Base-by-base conservation (phyloP, 2,329 filamentous ascomycete genomes). In the Aspergillus arachidicola region DNA sequence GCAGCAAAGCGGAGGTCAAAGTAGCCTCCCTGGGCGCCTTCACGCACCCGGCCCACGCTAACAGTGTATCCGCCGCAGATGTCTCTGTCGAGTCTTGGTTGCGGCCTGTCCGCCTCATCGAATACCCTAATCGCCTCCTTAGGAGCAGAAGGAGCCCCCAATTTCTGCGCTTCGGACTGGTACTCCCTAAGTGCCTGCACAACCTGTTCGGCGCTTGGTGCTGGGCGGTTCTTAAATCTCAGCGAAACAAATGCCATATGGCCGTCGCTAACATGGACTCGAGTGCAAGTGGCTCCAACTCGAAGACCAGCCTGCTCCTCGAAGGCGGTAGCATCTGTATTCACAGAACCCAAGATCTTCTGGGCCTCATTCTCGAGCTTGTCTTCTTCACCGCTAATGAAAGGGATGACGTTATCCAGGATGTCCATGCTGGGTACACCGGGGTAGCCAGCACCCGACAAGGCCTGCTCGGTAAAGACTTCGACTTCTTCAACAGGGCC, bases 1-100 rank as follows among this genome's bases (percentile, higher is more conserved):
- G 93, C 93, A 66, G 95, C 94, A 79, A 98, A 98, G 78, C 96
- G 94, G 76, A 98, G 86, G 75, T 98, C 95, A 73, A 97, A 97
- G 68, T 97, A 90, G 23, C 92, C 92, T 66, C 89, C 91, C 50
- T 77, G 70, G 71, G 92, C 91, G 72, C 97, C 94, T 77, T 94
- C 89, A 54, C 95, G 84, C 32, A 97, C 87, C 30, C 94, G 87
- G 9, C 94, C 94, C 23, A 98, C 94, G 71, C 91, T 95, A 45
- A 97, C 92, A 4, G 94, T 91, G 76, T 97, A 98, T 0, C 95
- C 94, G 58, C 87, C 86, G 64, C 92, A 89, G 30, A 94, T 86
- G 69, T 98, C 91, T 62, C 94, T 87, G 77, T 98, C 95, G 55
- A 98, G 83, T 69, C 95, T 85, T 21, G 95, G 95, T 81, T 98